Base-by-base conservation (phyloP, 306 rosid species). In the Dalbergia cultrata region DNA sequence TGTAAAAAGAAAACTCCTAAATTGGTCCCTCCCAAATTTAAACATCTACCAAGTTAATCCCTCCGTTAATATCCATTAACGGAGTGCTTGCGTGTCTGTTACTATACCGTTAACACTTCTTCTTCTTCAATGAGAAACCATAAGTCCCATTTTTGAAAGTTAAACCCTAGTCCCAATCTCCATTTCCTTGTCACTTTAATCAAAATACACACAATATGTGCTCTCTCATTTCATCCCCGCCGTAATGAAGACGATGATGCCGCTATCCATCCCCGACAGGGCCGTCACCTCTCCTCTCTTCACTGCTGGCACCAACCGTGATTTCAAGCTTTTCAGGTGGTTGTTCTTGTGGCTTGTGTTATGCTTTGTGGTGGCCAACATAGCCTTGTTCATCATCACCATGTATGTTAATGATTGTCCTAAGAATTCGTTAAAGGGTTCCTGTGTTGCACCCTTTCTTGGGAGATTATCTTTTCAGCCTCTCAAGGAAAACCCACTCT, bases 401-500 rank as follows among this genome's bases (percentile, higher is more conserved):
- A 93, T 93, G 97, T 87, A 70, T 13, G 76, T 88, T 0, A 93
- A 93, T 49, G 63, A 93, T 81, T 93, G 97, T 70, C 96, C 97
- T 8, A 47, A 88, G 70, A 53, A 87, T 63, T 85, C 89, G 0
- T 13, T 43, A 0, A 11, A 5, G 7, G 41, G 12, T 60, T 74
- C 87, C 4, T 91, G 97, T 67, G 60, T 93, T 76, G 90, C 53
- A 19, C 44, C 85, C 22, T 93, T 89, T 76, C 82, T 93, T 21
- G 97, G 97, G n/a, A 86, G 94, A 39, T 84, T 93, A 81, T 85
- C 97, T 3, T 93, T 93, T 80, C 94, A 93, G 75, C 89, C 97
- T 7, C 83, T 93, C n/a, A 91, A 87, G 18, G 94, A 93, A 67
- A 93, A 93, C 53, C 97, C 94, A 19, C 94, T 93, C 83, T 84